These are phyloP conservation scores for Massariosphaeria phaeospora DNA, from an alignment of 495 filamentous ascomycete species.

Conservation along the genomic window DNA sequence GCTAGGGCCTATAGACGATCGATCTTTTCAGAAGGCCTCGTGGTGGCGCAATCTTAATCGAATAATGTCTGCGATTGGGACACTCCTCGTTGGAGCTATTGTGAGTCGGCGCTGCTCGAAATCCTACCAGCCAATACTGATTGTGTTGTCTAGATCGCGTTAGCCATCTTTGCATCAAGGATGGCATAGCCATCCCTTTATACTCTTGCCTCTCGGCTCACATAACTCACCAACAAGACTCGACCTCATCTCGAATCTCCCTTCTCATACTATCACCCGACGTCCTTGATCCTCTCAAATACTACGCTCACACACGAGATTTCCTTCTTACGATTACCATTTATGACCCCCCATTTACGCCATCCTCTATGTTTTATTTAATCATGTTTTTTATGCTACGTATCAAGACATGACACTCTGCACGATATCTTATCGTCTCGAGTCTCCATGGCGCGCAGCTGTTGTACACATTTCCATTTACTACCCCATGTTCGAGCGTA, in stretches of 20 bases:
- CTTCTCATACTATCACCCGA: no score
- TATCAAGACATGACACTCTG: constrained; percentile 5
- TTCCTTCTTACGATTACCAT: constrained; percentile 3
- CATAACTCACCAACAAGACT: not conserved
- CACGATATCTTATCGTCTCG: not conserved
- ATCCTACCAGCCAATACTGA: not conserved
- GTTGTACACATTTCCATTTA: constrained; percentile 15
- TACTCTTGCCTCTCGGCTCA: not conserved
- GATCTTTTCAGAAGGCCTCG: constrained; percentile 66
- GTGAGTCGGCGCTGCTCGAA: constrained; percentile 45
- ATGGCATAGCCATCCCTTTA: constrained; percentile 16
- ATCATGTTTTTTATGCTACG: constrained; percentile 15
- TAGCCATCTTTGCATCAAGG: constrained; percentile 25
- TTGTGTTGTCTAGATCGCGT: constrained; percentile 16
- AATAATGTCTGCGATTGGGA: constrained; percentile 72
- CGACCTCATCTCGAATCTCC: no score
- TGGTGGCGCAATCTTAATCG: constrained; percentile 95
- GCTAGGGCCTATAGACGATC: constrained; percentile 36
- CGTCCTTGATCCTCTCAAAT: not conserved
- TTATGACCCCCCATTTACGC: constrained; percentile 14
- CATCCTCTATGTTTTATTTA: no score
- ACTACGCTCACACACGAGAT: constrained; percentile 8
- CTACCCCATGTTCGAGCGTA: constrained; percentile 5
- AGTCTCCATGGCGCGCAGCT: constrained; percentile 4
- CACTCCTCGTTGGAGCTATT: constrained; percentile 70